phyloP scores from a whole-genome alignment of 2,329 filamentous ascomycete species.

The Aspergillus tubingensis region DNA sequence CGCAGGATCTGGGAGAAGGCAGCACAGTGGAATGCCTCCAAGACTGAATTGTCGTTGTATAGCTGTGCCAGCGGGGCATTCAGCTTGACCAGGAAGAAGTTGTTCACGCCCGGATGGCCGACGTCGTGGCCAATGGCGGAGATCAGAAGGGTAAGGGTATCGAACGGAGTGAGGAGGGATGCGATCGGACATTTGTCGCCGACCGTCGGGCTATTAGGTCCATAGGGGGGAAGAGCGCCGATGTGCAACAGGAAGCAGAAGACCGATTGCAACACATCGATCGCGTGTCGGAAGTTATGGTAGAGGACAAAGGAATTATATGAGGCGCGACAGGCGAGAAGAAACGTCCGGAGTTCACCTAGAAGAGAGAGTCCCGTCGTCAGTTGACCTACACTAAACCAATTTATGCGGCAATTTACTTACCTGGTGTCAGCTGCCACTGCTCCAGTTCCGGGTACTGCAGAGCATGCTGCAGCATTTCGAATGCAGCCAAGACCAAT shows the following conservation, averaged over 20 bases:
- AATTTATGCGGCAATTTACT: constrained; percentile 54
- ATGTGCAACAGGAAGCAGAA: constrained; percentile 87
- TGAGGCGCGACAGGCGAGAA: constrained; percentile 85
- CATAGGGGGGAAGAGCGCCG: constrained; percentile 72
- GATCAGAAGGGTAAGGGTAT: constrained; percentile 84
- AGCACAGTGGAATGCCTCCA: constrained; percentile 96
- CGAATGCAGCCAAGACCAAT: constrained; percentile 76
- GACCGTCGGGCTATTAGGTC: constrained; percentile 37
- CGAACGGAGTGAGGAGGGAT: constrained; percentile 76
- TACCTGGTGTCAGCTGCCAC: constrained; percentile 81
- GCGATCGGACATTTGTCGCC: constrained; percentile 65
- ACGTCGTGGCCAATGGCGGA: constrained; percentile 98
- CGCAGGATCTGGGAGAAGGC: constrained; percentile 95
- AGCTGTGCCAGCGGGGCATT: constrained; percentile 92
- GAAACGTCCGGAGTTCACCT: constrained; percentile 81
- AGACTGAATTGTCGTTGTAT: constrained; percentile 94
- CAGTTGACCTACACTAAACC: background rate
- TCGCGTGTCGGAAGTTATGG: constrained; percentile 96
- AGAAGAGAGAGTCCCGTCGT: constrained; percentile 19
- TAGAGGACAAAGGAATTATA: constrained; percentile 97
- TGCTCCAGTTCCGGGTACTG: constrained; percentile 75
- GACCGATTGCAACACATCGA: constrained; percentile 91
- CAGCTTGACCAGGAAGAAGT: constrained; percentile 88
- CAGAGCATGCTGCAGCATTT: constrained; percentile 89
- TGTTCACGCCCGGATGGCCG: constrained; percentile 96